Percentiles rank a stretch among this genome's conserved stretches.
Evolutionary conservation across 2,329 filamentous ascomycete species (phyloP).

Genomic region (Zymoseptoria ardabiliae): DNA sequence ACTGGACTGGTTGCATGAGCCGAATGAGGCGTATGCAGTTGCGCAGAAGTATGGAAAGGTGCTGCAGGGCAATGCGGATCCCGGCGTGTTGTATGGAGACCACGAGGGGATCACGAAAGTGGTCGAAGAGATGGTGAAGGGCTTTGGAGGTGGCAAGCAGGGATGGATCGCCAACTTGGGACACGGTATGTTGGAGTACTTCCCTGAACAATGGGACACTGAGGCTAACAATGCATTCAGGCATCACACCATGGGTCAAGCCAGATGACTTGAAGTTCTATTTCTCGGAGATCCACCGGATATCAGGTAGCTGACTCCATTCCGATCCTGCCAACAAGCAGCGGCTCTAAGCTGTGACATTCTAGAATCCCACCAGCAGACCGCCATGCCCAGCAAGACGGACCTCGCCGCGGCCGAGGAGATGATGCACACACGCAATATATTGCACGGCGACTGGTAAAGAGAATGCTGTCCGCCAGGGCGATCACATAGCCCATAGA

Average conservation of each 20-base stretch:
- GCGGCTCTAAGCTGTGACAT: slow-evolving; percentile 23
- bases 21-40: slow-evolving; percentile 72
- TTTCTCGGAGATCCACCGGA: slow-evolving; percentile 76
- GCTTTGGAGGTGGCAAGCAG: slow-evolving; percentile 75
- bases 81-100: slow-evolving; percentile 83
- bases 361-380: slow-evolving; percentile 24
- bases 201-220: slow-evolving; percentile 7
- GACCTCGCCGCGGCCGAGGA: slow-evolving; percentile 24
- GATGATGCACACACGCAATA: slow-evolving; percentile 31
- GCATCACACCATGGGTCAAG: slow-evolving; percentile 89
- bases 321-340: slow-evolving; percentile 7
- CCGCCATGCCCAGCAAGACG: slow-evolving; percentile 15
- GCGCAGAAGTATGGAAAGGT: slow-evolving; percentile 64
- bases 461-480: neutral
- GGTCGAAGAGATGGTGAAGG: slow-evolving; percentile 78
- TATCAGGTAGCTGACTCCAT: slow-evolving; percentile 33
- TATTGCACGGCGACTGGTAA: slow-evolving; percentile 28
- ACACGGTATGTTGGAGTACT: slow-evolving; percentile 59
- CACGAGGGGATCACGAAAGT: slow-evolving; percentile 71
- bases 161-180: slow-evolving; percentile 97
- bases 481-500: slow-evolving; percentile 8
- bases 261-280: slow-evolving; percentile 90
- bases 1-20: slow-evolving; percentile 89
- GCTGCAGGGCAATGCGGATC: slow-evolving; percentile 92
- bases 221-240: slow-evolving; percentile 38